Evolutionary conservation across 2,329 filamentous ascomycete species (phyloP).

Genomic region (Aspergillus pseudonomiae): DNA sequence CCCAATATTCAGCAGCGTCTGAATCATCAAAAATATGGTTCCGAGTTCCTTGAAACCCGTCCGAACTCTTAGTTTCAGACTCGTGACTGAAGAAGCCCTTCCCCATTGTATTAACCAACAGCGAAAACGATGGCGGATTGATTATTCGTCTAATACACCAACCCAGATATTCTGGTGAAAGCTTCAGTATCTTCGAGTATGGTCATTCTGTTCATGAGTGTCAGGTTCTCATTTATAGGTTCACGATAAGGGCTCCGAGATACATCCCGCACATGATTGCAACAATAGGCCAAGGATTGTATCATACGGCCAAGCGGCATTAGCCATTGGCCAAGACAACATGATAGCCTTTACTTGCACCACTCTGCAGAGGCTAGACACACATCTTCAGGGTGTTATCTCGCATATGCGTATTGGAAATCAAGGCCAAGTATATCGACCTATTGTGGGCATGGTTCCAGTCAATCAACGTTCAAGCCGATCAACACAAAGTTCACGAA

Average conservation of each 20-base stretch:
- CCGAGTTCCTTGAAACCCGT: neutral
- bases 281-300: slow-evolving; percentile 7
- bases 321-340: slow-evolving; percentile 1
- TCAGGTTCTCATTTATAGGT: neutral
- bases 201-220: neutral
- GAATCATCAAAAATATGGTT: slow-evolving; percentile 3
- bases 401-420: neutral
- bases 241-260: neutral
- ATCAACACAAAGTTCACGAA: neutral
- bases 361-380: neutral
- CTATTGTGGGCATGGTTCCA: neutral
- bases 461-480: neutral
- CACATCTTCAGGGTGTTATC: neutral
- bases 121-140: neutral
- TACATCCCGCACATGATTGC: neutral
- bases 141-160: neutral
- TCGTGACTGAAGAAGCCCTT: neutral
- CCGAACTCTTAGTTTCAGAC: neutral
- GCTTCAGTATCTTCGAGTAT: neutral
- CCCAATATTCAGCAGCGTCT: slow-evolving; percentile 1
- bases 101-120: neutral
- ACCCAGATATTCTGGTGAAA: neutral
- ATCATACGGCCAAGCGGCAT: neutral
- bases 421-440: neutral
- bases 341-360: neutral